Percentiles rank a stretch among this genome's conserved stretches.
These are phyloP conservation scores for Dictyostelium intermedium DNA, from an alignment of 78 protist species.

Conservation along the genomic window DNA sequence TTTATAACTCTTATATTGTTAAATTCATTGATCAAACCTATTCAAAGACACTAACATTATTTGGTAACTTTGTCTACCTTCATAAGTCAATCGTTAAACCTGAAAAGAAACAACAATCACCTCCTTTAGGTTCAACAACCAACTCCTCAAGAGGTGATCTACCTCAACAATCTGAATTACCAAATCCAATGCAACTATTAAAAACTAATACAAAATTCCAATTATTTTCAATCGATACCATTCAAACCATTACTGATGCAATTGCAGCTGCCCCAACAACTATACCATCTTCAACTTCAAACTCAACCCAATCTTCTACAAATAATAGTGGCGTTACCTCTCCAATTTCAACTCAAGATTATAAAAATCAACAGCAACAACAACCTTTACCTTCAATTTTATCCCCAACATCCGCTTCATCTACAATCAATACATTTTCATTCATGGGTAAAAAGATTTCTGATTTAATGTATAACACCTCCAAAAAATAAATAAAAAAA, in stretches of 20 bases:
- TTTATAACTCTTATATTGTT: conserved; percentile 13
- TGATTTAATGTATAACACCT: conserved; percentile 8
- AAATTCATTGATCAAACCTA: conserved; percentile 39
- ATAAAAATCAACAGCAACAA: not conserved
- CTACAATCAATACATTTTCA: not conserved
- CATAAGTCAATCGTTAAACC: conserved; percentile 46
- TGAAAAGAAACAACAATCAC: not conserved
- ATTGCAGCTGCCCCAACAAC: not conserved
- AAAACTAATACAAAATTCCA: conserved; percentile 31
- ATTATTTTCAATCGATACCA: conserved; percentile 11
- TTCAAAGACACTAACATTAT: conserved; percentile 28
- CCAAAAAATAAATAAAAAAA: not conserved
- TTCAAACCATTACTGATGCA: not conserved
- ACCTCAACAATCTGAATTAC: not conserved
- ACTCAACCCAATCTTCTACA: not conserved
- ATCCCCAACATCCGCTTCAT: not conserved
- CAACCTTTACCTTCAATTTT: not conserved
- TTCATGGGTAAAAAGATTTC: conserved; percentile 27
- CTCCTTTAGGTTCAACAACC: not conserved
- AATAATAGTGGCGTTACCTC: not conserved
- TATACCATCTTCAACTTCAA: not conserved
- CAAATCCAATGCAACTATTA: conserved; percentile 28
- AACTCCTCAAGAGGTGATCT: not conserved
- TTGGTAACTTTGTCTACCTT: conserved; percentile 38
- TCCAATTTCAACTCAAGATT: not conserved